Conservation (phyloP, 192 early-diverging fungal species). For the Allomyces macrogynus region DNA sequence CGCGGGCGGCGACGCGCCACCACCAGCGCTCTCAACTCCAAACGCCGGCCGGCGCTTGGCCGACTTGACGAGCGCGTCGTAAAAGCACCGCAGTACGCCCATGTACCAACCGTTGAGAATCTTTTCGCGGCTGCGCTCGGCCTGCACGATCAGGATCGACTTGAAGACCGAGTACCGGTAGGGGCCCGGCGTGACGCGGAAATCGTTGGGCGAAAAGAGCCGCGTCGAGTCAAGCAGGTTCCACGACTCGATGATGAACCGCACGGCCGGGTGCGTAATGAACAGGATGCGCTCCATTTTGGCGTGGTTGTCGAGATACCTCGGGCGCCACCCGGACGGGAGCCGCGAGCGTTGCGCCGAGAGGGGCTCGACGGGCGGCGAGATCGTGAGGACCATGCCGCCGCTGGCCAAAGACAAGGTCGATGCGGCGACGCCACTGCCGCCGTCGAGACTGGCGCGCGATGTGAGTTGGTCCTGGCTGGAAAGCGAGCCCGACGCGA, state of each 20-base stretch:
- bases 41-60: background rate
- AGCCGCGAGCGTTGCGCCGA: slow-evolving; percentile 22
- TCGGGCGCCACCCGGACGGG: slow-evolving; percentile 21
- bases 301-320: slow-evolving; percentile 18
- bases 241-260: slow-evolving; percentile 21
- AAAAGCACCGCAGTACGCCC: slow-evolving; percentile 17
- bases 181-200: slow-evolving; percentile 18
- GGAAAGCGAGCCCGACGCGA: background rate
- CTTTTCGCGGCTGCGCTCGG: slow-evolving; percentile 30
- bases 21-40: background rate
- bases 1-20: background rate
- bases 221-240: slow-evolving; percentile 13
- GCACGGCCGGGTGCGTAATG: slow-evolving; percentile 20
- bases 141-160: slow-evolving; percentile 28
- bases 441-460: background rate
- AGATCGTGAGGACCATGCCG: too few relatives aligned
- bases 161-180: slow-evolving; percentile 25
- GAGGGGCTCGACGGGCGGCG: slow-evolving; percentile 6
- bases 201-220: slow-evolving; percentile 22
- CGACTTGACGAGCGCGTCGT: slow-evolving; percentile 7
- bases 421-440: background rate
- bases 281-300: slow-evolving; percentile 22
- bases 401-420: background rate
- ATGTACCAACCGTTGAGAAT: slow-evolving; percentile 28
- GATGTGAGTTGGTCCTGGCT: background rate